phyloP scores from a whole-genome alignment of 129 eudicot genomes.

The Helianthus annuus region HanXRQr2.0-SUNRISE NC_035443.2:51359273-51359772 shows the following conservation, averaged over 20 bases:
- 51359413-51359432: not conserved
- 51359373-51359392: slow-evolving; percentile 24
- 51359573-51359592: slow-evolving; percentile 50
- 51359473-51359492: not conserved
- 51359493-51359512: not conserved
- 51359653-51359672: too few relatives aligned
- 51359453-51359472: slow-evolving; percentile 20
- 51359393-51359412: slow-evolving; percentile 19
- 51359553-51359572: slow-evolving; percentile 63
- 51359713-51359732: too few relatives aligned
- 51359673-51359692: too few relatives aligned
- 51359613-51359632: slow-evolving; percentile 6
- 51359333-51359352: slow-evolving; percentile 12
- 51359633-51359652: not conserved
- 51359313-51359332: not conserved
- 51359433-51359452: not conserved
- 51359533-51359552: slow-evolving; percentile 91
- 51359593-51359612: slow-evolving; percentile 77
- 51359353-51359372: slow-evolving; percentile 27
- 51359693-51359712: too few relatives aligned
- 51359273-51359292: slow-evolving; percentile 14
- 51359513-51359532: slow-evolving; percentile 21
- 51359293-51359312: slow-evolving; percentile 18
- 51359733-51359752: too few relatives aligned
- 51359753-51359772: too few relatives aligned